A percentile compares a stretch with the other conserved stretches of the same genome.
These are phyloP conservation scores for Talaromyces sp. DNA, from an alignment of 2,329 filamentous ascomycete genomes.

Conservation along the genomic window DNA sequence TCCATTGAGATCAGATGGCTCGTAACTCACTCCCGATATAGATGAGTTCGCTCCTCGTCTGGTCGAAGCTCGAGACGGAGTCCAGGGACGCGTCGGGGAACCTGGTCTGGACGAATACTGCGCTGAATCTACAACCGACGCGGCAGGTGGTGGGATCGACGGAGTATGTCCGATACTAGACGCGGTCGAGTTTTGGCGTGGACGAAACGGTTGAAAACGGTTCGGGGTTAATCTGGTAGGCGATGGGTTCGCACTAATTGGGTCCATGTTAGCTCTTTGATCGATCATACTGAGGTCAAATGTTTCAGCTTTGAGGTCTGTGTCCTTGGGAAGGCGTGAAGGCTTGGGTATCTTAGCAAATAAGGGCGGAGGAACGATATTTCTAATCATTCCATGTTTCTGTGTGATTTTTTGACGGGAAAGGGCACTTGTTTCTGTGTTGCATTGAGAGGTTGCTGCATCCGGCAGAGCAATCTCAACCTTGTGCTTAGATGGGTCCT, in stretches of 20 bases:
- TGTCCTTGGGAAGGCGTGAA: background rate
- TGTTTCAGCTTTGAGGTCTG: conserved; percentile 2
- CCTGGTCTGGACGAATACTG: conserved; percentile 35
- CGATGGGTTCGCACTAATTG: conserved; percentile 14
- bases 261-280: conserved; percentile 9
- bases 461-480: conserved; percentile 6
- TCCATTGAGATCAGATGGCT: conserved; percentile 83
- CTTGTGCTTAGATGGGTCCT: conserved; percentile 14
- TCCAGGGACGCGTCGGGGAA: conserved; percentile 49
- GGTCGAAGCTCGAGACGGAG: conserved; percentile 58
- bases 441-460: too few relatives aligned
- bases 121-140: conserved; percentile 29
- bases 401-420: background rate
- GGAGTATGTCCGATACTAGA: conserved; percentile 41
- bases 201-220: conserved; percentile 28
- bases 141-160: conserved; percentile 37
- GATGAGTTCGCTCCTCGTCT: conserved; percentile 23
- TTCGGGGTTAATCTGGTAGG: conserved; percentile 11
- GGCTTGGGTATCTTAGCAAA: conserved; percentile 8
- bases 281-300: conserved; percentile 14
- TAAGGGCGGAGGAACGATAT: background rate
- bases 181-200: conserved; percentile 26
- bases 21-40: conserved; percentile 63
- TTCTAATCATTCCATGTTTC: background rate
- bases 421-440: background rate